Evolutionary conservation across 768 basidiomycete genomes (phyloP).

Genomic region (Rickenella mellea): DNA sequence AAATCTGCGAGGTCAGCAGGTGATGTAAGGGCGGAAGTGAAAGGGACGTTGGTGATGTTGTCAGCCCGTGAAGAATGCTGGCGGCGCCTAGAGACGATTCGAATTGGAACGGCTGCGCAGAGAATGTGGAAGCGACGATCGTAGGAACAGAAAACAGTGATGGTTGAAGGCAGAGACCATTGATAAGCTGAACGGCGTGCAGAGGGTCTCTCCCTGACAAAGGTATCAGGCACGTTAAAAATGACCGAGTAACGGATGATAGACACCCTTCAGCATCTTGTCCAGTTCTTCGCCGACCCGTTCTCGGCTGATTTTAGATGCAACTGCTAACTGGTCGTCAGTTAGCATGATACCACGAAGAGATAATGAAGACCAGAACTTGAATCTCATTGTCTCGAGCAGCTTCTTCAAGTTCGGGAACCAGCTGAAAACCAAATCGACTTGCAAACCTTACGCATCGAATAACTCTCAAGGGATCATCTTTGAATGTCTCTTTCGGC

Average conservation of each 20-base stretch:
- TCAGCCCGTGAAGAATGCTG: conserved; percentile 45
- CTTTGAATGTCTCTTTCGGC: conserved; percentile 80
- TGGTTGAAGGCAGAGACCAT: conserved; percentile 59
- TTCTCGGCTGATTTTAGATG: conserved; percentile 81
- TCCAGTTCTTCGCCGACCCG: conserved; percentile 85
- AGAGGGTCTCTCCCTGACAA: conserved; percentile 63
- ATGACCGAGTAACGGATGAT: neutral
- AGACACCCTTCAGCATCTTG: conserved; percentile 84
- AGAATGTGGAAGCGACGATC: conserved; percentile 32
- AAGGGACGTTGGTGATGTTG: conserved; percentile 20
- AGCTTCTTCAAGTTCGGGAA: conserved; percentile 54
- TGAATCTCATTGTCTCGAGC: conserved; percentile 55
- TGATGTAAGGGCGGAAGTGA: conserved; percentile 37
- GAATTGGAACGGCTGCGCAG: conserved; percentile 29
- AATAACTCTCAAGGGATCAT: conserved; percentile 90
- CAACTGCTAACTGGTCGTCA: conserved; percentile 61
- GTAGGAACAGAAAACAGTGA: conserved; percentile 54
- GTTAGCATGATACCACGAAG: too few species aligned
- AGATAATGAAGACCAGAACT: conserved; percentile 33
- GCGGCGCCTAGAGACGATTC: conserved; percentile 43
- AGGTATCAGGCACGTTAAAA: conserved; percentile 1
- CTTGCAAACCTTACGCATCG: conserved; percentile 88
- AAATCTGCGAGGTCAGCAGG: conserved; percentile 26
- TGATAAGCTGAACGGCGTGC: conserved; percentile 64
- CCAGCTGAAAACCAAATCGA: conserved; percentile 76